Conservation (phyloP, 352 stramenopile genomes). For the Lagenidium giganteum region DNA sequence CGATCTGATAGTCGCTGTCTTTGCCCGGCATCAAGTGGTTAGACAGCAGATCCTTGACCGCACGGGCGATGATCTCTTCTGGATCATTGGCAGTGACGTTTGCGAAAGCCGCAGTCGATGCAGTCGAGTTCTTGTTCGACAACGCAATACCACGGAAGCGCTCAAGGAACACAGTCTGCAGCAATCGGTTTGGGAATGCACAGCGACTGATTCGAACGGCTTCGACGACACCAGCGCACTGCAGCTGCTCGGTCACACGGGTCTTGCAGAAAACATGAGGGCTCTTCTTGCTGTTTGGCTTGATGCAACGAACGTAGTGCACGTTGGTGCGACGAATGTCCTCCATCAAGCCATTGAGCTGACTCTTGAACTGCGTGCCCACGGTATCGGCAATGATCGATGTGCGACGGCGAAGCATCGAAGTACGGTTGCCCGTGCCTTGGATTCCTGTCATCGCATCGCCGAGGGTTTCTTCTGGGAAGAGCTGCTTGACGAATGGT, state of each 20-base stretch:
- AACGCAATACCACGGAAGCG: constrained; percentile 71
- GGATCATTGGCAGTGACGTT: constrained; percentile 26
- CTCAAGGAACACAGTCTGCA: constrained; percentile 85
- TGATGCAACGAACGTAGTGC: constrained; percentile 99
- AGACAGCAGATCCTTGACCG: constrained; percentile 44
- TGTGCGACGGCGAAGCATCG: constrained; percentile 63
- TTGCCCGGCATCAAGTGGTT: constrained; percentile 60
- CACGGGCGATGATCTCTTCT: constrained; percentile 36
- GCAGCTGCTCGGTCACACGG: constrained; percentile 94
- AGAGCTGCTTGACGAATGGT: constrained; percentile 73
- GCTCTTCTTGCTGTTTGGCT: constrained; percentile 97
- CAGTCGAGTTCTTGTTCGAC: neutral
- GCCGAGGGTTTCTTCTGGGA: constrained; percentile 60
- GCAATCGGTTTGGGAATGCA: constrained; percentile 97
- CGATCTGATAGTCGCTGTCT: constrained; percentile 70
- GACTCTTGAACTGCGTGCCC: constrained; percentile 90
- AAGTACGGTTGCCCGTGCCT: constrained; percentile 16
- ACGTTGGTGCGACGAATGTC: constrained; percentile 95
- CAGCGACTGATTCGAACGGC: constrained; percentile 96
- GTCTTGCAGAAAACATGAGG: constrained; percentile 82
- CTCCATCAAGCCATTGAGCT: constrained; percentile 92
- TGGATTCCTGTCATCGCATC: constrained; percentile 39
- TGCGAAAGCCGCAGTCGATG: constrained; percentile 21
- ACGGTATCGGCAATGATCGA: constrained; percentile 83
- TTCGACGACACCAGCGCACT: constrained; percentile 98